phyloP scores from a whole-genome alignment of 495 filamentous ascomycete genomes.

The Talaromyces nanjingensis region DNA sequence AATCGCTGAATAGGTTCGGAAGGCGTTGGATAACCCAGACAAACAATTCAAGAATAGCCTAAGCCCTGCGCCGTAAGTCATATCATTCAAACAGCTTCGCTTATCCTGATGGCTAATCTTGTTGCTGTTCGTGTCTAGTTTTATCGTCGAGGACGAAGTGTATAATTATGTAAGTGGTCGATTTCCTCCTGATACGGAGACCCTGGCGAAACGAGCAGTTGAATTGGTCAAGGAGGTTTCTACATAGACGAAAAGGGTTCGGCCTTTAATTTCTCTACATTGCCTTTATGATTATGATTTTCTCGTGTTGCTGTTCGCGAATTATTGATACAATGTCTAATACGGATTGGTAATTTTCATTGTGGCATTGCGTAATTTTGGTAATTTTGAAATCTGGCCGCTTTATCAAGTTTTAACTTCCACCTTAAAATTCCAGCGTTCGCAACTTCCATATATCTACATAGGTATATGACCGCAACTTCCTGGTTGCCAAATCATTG shows the following conservation, averaged over 20 bases:
- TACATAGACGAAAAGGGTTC: too few relatives aligned
- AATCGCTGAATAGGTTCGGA: slow-evolving; percentile 29
- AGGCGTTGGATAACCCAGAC: slow-evolving; percentile 32
- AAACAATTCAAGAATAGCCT: slow-evolving; percentile 44
- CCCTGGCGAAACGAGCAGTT: slow-evolving; percentile 39
- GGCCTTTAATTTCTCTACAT: too few relatives aligned
- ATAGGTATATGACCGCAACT: not conserved
- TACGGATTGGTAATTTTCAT: not conserved
- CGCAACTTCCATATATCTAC: not conserved
- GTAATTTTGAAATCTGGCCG: not conserved
- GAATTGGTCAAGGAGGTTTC: slow-evolving; percentile 26
- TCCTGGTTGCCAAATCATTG: not conserved
- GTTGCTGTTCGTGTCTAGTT: slow-evolving; percentile 22
- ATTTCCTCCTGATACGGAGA: slow-evolving; percentile 41
- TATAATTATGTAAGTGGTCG: slow-evolving; percentile 49
- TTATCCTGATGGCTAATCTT: not conserved
- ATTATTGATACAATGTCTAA: not conserved
- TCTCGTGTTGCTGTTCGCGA: not conserved
- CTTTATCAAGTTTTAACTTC: not conserved
- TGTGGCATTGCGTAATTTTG: not conserved
- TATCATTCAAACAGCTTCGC: not conserved
- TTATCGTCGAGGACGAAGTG: slow-evolving; percentile 41
- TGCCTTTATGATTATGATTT: not conserved
- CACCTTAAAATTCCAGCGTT: not conserved
- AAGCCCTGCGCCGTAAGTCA: slow-evolving; percentile 38